phyloP scores from a whole-genome alignment of 1,139 yeast genomes.

The Arxiozyma telluris region DNA sequence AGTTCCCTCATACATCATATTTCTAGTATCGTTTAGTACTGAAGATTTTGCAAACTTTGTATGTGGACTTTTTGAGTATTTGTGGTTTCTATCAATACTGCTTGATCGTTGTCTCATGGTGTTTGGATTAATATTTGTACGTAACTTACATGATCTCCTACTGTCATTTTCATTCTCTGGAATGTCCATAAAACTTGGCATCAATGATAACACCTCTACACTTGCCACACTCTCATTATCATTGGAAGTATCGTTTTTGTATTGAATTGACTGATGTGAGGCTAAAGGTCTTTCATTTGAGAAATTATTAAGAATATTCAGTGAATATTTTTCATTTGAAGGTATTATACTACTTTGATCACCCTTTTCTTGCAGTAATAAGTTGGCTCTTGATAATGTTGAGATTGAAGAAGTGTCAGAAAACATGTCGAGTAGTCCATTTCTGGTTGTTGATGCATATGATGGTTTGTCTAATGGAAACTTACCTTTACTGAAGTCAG shows the following conservation, averaged over 20 bases:
- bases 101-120: constrained; percentile 17
- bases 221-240: constrained; percentile 18
- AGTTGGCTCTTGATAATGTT: constrained; percentile 16
- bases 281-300: background rate
- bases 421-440: constrained; percentile 37
- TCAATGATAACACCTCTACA: constrained; percentile 33
- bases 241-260: background rate
- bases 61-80: constrained; percentile 8
- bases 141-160: constrained; percentile 2
- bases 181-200: constrained; percentile 34
- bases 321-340: constrained; percentile 2
- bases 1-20: constrained; percentile 4
- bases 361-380: constrained; percentile 15
- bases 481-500: constrained; percentile 5
- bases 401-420: constrained; percentile 23
- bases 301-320: background rate
- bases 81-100: constrained; percentile 24
- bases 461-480: background rate
- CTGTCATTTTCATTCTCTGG: constrained; percentile 15
- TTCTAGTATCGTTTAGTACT: constrained; percentile 10
- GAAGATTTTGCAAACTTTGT: constrained; percentile 14
- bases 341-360: constrained; percentile 1
- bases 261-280: background rate
- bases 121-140: background rate
- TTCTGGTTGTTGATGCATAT: constrained; percentile 7